Percentiles rank a stretch among this genome's conserved stretches.
phyloP scores from a whole-genome alignment of 352 stramenopile genomes.

The Globisporangium splendens region DNA sequence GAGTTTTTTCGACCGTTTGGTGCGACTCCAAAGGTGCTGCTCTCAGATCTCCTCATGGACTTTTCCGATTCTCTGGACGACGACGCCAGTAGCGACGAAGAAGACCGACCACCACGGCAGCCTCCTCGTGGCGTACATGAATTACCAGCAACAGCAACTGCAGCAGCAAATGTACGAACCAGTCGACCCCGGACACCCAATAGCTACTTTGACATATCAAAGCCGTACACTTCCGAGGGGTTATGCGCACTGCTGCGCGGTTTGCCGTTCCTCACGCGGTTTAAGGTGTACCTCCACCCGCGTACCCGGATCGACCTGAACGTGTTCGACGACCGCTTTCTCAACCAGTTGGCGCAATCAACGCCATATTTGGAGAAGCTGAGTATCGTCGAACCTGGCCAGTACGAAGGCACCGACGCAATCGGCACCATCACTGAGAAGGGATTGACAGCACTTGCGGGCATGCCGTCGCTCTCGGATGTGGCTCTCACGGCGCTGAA shows the following conservation, averaged over 20 bases:
- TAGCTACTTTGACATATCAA: slow-evolving; percentile 14
- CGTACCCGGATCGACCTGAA: slow-evolving; percentile 29
- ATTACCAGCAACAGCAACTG: background rate
- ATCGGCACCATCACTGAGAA: slow-evolving; percentile 26
- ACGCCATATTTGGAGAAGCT: slow-evolving; percentile 32
- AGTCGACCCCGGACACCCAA: background rate
- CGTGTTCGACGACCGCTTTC: slow-evolving; percentile 37
- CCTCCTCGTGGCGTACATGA: slow-evolving; percentile 3
- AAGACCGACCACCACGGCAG: too few species aligned
- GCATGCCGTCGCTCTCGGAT: slow-evolving; percentile 35
- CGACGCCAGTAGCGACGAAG: slow-evolving; percentile 3
- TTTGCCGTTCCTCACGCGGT: slow-evolving; percentile 26
- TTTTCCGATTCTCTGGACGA: slow-evolving; percentile 27
- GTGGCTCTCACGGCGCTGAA: slow-evolving; percentile 30
- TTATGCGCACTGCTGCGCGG: slow-evolving; percentile 29
- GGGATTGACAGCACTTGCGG: slow-evolving; percentile 25
- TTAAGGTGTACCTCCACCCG: slow-evolving; percentile 38
- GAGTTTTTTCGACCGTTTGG: slow-evolving; percentile 47
- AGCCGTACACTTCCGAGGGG: slow-evolving; percentile 28
- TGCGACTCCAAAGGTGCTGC: slow-evolving; percentile 28
- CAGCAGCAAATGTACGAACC: background rate
- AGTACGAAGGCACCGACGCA: slow-evolving; percentile 28
- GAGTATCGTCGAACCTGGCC: slow-evolving; percentile 24
- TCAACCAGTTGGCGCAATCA: slow-evolving; percentile 18
- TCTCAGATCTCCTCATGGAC: slow-evolving; percentile 35